Conservation (phyloP, 192 early-diverging fungal species). For the Funneliformis mosseae region DNA sequence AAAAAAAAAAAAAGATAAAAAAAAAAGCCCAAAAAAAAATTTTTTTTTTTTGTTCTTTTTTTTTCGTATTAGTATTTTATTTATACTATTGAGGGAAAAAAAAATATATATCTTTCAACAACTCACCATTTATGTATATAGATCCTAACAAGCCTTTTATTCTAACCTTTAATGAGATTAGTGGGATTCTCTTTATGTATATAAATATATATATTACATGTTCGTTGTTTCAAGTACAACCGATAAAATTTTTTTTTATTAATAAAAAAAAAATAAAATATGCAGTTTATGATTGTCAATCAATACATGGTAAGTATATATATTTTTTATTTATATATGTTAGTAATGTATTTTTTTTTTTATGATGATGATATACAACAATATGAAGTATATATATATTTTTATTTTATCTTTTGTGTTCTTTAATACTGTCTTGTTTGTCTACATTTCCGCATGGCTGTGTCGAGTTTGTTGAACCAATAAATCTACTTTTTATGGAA, state of each 20-base stretch:
- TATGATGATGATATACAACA: not conserved
- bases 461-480: constrained; percentile 22
- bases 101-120: not conserved
- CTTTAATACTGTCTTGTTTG: not conserved
- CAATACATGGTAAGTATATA: not conserved
- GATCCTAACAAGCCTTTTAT: not conserved
- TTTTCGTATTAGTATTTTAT: constrained; percentile 7
- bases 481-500: constrained; percentile 8
- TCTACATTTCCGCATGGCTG: constrained; percentile 14
- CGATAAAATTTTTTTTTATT: no score
- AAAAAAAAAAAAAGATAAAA: not conserved
- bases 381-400: not conserved
- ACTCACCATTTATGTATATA: not conserved
- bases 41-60: not conserved
- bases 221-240: not conserved
- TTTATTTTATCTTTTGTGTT: not conserved
- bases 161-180: not conserved
- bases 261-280: not conserved
- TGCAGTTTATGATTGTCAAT: not conserved
- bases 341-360: not conserved
- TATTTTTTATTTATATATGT: not conserved
- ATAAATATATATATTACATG: no score
- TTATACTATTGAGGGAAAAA: not conserved
- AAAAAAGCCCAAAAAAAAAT: not conserved
- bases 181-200: not conserved